Evolutionary conservation across 1,139 yeast genomes (phyloP), one percentile per base, ranked within the genome.

Genomic region (Candida sp.): DNA sequence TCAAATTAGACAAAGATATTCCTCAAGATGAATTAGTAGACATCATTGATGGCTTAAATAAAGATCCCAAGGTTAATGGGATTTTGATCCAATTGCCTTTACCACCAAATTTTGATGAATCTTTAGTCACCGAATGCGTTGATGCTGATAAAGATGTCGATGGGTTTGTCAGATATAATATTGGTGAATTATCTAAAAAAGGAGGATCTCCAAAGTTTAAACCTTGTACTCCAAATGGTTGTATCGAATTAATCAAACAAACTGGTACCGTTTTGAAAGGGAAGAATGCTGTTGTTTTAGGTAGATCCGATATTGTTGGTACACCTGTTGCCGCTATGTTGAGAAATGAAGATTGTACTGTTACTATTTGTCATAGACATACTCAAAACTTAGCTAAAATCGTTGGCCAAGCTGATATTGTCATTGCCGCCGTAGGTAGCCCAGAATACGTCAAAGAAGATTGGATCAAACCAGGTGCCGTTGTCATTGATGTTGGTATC

Each of bases 181-280:
- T 84, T 45, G 95, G 93, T 44, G 93, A 86, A 53, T 72, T 86
- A 48, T 74, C 87, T 47, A 85, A 85, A 60, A 79, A 81, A 58
- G 86, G 84, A 43, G 91, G 91, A n/a, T 60, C 64, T 21, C 89
- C 93, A 22, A 64, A 71, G 50, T 84, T 84, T 61, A 74, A 81
- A 51, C 95, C 95, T 36, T 86, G 95, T 60, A 86, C 95, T 9
- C 95, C 95, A 42, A 79, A 81, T 58, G 95, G 93, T 45, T 79
- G 84, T 45, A 79, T 86, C 61, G 83, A 81, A 57, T 67, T 86
- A 56, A 69, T 86, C 54, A 77, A 82, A 55, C 79, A 84, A 49
- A 79, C 87, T 22, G 81, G 84, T 3, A 68, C 82, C 40, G 64
- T 66, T 23, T 64, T 85, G 48, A 61, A 75, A 43, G 93, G 93